These are phyloP conservation scores for Aspergillus fijiensis DNA, from an alignment of 2,329 filamentous ascomycete genomes.

Conservation along the genomic window DNA sequence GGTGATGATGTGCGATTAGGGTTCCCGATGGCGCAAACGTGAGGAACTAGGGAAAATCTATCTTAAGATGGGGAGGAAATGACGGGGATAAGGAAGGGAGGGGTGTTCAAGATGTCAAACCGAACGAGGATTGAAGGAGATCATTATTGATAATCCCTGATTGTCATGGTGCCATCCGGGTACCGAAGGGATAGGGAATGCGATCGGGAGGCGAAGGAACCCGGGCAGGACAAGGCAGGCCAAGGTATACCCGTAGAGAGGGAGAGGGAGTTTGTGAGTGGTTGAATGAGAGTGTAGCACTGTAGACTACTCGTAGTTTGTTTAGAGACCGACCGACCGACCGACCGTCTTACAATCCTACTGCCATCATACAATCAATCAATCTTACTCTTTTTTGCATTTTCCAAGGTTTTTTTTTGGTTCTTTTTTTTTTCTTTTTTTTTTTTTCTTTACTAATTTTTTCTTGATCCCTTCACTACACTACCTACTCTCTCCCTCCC, in stretches of 20 bases:
- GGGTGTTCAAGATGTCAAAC: no score
- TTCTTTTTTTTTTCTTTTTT: neutral
- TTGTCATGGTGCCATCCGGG: conserved; percentile 9
- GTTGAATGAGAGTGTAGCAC: neutral
- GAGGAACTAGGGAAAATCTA: neutral
- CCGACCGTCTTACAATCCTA: neutral
- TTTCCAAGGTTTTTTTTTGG: no score
- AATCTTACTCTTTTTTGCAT: neutral
- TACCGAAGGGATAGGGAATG: conserved; percentile 7
- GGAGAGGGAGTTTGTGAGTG: neutral
- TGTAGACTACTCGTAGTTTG: neutral
- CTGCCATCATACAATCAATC: conserved; percentile 12
- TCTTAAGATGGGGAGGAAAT: neutral
- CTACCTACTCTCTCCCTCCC: no score
- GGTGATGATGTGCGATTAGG: neutral
- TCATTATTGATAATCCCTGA: conserved; percentile 1
- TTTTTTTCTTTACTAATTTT: neutral
- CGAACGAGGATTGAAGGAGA: neutral
- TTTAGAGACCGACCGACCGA: neutral
- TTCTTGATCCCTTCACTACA: neutral
- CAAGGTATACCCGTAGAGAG: no score
- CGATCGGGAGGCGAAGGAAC: conserved; percentile 20
- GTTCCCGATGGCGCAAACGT: neutral
- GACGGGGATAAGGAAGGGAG: neutral
- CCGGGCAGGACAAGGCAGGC: conserved; percentile 1